Conservation (phyloP, 768 basidiomycete species). For the Podaxis rugospora region DNA sequence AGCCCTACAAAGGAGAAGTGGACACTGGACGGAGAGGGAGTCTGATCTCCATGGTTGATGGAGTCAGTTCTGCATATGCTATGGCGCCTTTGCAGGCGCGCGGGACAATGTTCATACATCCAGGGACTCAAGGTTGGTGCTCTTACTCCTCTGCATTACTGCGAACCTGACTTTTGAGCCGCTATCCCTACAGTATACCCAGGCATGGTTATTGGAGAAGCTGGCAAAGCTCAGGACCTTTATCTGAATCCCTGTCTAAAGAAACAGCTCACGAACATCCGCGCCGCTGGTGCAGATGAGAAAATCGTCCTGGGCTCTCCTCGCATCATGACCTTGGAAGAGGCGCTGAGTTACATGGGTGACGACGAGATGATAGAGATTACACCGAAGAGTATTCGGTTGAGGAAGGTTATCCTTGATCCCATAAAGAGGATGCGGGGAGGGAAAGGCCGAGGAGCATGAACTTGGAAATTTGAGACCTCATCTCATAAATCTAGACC, state of each 20-base stretch:
- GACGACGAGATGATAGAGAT: conserved; percentile 43
- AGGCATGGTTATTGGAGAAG: conserved; percentile 41
- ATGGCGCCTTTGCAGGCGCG: conserved; percentile 47
- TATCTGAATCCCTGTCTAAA: conserved; percentile 44
- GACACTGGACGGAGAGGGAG: conserved; percentile 46
- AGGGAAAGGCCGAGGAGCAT: conserved; percentile 20
- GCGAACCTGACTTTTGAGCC: background rate
- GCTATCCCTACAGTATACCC: background rate
- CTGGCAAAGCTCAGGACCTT: conserved; percentile 40
- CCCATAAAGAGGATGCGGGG: conserved; percentile 26
- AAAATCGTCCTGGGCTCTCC: conserved; percentile 40
- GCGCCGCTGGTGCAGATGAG: conserved; percentile 44
- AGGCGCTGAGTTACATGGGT: conserved; percentile 23
- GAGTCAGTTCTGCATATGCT: conserved; percentile 36
- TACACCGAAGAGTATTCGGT: conserved; percentile 35
- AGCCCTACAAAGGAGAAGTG: conserved; percentile 21
- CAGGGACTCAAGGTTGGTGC: conserved; percentile 34
- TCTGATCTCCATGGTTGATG: conserved; percentile 41
- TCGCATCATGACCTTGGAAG: conserved; percentile 39
- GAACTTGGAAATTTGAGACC: background rate
- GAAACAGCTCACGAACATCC: conserved; percentile 47
- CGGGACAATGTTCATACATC: conserved; percentile 42
- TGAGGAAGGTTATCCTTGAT: conserved; percentile 37
- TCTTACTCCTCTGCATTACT: background rate
- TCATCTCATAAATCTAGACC: background rate